phyloP scores from a whole-genome alignment of 495 filamentous ascomycete genomes.

The Baudoinia panamericana region DNA sequence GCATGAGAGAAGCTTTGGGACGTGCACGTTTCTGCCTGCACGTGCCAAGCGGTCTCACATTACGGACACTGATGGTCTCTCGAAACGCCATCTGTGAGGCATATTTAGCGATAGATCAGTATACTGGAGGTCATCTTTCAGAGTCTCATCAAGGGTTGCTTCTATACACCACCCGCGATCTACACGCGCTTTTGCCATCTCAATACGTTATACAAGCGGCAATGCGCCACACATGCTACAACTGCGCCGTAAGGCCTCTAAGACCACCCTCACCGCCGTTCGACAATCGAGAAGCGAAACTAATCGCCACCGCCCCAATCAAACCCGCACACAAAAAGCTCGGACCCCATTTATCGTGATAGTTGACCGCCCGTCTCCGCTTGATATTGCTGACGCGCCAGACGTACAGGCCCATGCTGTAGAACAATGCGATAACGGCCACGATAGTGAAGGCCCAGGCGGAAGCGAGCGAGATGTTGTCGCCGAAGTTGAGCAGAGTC shows the following conservation, averaged over 20 bases:
- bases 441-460: constrained; percentile 70
- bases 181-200: too few relatives aligned
- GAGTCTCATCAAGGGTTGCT: too few relatives aligned
- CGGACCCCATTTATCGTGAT: constrained; percentile 82
- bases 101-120: too few relatives aligned
- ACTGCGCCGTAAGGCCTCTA: constrained; percentile 14
- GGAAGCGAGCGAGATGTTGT: constrained; percentile 41
- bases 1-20: too few relatives aligned
- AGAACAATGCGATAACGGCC: constrained; percentile 59
- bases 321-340: constrained; percentile 63
- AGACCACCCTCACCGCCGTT: constrained; percentile 27
- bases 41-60: too few relatives aligned
- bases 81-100: too few relatives aligned
- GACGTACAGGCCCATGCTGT: constrained; percentile 69
- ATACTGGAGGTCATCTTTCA: too few relatives aligned
- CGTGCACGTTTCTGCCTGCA: too few relatives aligned
- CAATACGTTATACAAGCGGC: too few relatives aligned
- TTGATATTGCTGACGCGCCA: constrained; percentile 78
- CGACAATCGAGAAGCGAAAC: constrained; percentile 53
- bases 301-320: constrained; percentile 57
- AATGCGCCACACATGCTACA: too few relatives aligned
- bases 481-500: constrained; percentile 79
- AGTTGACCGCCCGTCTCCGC: constrained; percentile 64
- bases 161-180: too few relatives aligned
- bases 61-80: too few relatives aligned